Evolutionary conservation across 2,329 filamentous ascomycete genomes (phyloP), one percentile per base, ranked within the genome.

Genomic region (Raffaelea ambrosiae): DNA sequence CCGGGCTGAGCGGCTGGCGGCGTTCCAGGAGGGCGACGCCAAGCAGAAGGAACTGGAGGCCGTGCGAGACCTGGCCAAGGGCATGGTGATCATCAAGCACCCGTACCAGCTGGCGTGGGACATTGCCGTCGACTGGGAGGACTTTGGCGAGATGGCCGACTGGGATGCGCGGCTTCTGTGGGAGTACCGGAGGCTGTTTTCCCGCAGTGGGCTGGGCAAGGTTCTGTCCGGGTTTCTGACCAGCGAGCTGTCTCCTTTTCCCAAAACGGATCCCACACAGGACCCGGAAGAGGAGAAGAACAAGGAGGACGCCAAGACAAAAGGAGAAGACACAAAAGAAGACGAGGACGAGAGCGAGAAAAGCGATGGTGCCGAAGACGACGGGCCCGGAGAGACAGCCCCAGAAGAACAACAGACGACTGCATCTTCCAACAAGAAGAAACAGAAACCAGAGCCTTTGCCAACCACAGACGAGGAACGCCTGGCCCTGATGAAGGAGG

Each of bases 21-120:
- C 86, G 23, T 72, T 88, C 16, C 78, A 73, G 8, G 31, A 16
- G 1, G 80, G 83, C 3, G 63, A 68, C 3, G 70, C 81, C 49
- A 97, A 97, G 65, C 61, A 67, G 1, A 65, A 71, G 18, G 89
- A 94, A 63, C 77, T 86, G 22, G 70, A 80, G 33, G 82, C 85
- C 53, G 84, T 95, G 0, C 67, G 85, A 58, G 83, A 85, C 51
- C 70, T 93, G 46, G 89, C 91, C 1, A 81, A 83, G 53, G 93
- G 91, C 52, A 95, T 98, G 86, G 91, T 98, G 51, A 86, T 95
- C 51, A 93, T 98, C 62, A 90, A 91, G 57, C 89, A 97, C 57
- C 87, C 88, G 0, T 95, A 84, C 66, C 80, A 84, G 53, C 73
- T 94, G 16, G 93, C 93, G 0, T 98, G 94, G 94, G 84, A 88